Evolutionary conservation across 2,329 filamentous ascomycete genomes (phyloP).

Genomic region (Colletotrichum echinochloae): DNA sequence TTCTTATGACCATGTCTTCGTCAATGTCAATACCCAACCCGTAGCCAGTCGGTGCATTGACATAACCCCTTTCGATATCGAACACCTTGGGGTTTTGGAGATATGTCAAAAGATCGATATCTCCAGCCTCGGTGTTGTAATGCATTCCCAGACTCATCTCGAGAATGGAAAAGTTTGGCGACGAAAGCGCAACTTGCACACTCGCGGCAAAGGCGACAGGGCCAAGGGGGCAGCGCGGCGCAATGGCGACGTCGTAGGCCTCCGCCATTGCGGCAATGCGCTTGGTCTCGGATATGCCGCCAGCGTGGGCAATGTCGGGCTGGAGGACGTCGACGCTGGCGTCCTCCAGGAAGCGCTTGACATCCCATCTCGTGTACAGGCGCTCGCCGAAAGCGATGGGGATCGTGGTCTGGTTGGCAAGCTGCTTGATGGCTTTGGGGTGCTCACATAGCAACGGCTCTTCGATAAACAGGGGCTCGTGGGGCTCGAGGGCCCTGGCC

Average conservation of each 20-base stretch:
- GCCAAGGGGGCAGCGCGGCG: constrained; percentile 74
- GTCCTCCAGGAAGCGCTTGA: constrained; percentile 72
- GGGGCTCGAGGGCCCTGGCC: constrained; percentile 69
- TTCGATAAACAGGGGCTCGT: constrained; percentile 74
- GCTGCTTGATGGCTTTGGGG: constrained; percentile 66
- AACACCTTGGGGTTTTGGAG: constrained; percentile 69
- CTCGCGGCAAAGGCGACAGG: constrained; percentile 75
- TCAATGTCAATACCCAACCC: constrained; percentile 74
- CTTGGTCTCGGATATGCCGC: constrained; percentile 73
- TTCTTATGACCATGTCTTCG: constrained; percentile 69
- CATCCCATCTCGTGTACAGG: constrained; percentile 74
- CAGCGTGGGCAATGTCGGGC: constrained; percentile 73
- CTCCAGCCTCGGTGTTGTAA: constrained; percentile 66
- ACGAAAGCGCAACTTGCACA: constrained; percentile 68
- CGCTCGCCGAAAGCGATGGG: constrained; percentile 76
- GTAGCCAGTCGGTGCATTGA: constrained; percentile 63
- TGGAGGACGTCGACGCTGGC: constrained; percentile 73
- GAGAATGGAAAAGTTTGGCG: constrained; percentile 72
- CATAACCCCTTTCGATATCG: constrained; percentile 67
- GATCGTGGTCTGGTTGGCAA: constrained; percentile 65
- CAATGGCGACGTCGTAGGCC: constrained; percentile 73
- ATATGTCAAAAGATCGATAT: constrained; percentile 69
- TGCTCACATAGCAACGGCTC: constrained; percentile 75
- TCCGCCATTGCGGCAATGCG: constrained; percentile 74
- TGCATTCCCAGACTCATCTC: constrained; percentile 79